Evolutionary conservation across 2,329 filamentous ascomycete genomes (phyloP).

Genomic region (Cytospora leucostoma): DNA sequence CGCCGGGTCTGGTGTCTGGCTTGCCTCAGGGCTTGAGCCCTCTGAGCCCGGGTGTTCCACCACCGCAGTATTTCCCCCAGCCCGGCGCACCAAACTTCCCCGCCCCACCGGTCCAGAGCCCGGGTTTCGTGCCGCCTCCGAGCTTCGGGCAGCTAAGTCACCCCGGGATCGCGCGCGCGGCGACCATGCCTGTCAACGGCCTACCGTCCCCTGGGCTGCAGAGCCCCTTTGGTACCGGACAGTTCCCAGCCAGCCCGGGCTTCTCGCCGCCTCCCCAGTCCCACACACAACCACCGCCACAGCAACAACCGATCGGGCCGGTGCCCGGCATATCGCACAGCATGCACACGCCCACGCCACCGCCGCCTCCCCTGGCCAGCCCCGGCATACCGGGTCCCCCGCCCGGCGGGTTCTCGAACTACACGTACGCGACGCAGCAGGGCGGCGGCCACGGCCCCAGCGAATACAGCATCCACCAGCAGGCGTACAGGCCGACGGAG

Average conservation of each 20-base stretch:
- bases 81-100: slow-evolving; percentile 44
- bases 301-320: slow-evolving; percentile 5
- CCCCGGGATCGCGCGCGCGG: slow-evolving; percentile 49
- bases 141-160: slow-evolving; percentile 45
- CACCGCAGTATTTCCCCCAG: slow-evolving; percentile 41
- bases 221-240: slow-evolving; percentile 47
- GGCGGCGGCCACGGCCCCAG: slow-evolving; percentile 31
- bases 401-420: slow-evolving; percentile 59
- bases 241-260: slow-evolving; percentile 47
- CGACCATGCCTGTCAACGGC: slow-evolving; percentile 51
- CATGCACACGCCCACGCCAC: slow-evolving; percentile 27
- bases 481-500: slow-evolving; percentile 70
- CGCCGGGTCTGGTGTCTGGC: slow-evolving; percentile 44
- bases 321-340: slow-evolving; percentile 17
- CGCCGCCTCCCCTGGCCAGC: slow-evolving; percentile 38
- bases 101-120: slow-evolving; percentile 42
- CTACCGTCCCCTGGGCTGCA: slow-evolving; percentile 43
- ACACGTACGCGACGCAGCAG: slow-evolving; percentile 43
- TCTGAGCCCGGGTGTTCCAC: slow-evolving; percentile 42
- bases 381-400: slow-evolving; percentile 46
- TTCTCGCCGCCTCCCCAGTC: slow-evolving; percentile 41
- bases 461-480: slow-evolving; percentile 66
- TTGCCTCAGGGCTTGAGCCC: slow-evolving; percentile 48
- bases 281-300: slow-evolving; percentile 27
- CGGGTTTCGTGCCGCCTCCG: slow-evolving; percentile 44